Conservation (phyloP, 2,329 filamentous ascomycete species). For the Colletotrichum phormii region DNA sequence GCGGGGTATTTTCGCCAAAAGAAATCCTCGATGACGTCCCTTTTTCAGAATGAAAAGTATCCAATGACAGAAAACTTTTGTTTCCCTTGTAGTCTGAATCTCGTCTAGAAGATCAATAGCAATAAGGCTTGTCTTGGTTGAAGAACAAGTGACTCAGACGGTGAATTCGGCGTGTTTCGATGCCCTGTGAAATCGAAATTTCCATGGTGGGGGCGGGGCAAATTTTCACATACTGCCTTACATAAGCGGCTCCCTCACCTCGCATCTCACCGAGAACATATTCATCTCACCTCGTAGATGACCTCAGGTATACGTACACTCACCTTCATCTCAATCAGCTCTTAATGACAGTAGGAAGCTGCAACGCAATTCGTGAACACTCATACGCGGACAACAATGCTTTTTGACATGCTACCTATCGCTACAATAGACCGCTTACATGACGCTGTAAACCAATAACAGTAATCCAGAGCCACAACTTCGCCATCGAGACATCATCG, state of each 20-base stretch:
- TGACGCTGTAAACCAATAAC: background rate
- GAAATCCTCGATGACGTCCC: background rate
- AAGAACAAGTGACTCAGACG: conserved; percentile 14
- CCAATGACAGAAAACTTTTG: too few relatives aligned
- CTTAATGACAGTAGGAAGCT: background rate
- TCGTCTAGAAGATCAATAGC: background rate
- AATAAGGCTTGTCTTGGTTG: background rate
- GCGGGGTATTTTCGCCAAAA: conserved; percentile 19
- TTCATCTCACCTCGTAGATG: too few relatives aligned
- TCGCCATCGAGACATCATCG: conserved; percentile 11
- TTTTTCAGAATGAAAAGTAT: background rate
- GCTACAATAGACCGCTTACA: conserved; percentile 21
- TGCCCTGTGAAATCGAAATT: conserved; percentile 36
- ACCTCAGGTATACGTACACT: background rate
- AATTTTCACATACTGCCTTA: conserved; percentile 34
- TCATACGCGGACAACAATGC: background rate
- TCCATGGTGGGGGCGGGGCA: conserved; percentile 40
- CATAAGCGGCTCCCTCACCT: conserved; percentile 33
- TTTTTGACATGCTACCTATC: conserved; percentile 19
- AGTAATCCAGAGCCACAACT: conserved; percentile 3
- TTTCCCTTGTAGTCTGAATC: background rate
- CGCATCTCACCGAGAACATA: background rate
- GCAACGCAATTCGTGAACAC: background rate
- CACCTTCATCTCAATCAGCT: background rate
- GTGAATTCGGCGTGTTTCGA: conserved; percentile 11